Base-by-base conservation (phyloP, 495 filamentous ascomycete genomes). In the Xylaria cubensis region DNA sequence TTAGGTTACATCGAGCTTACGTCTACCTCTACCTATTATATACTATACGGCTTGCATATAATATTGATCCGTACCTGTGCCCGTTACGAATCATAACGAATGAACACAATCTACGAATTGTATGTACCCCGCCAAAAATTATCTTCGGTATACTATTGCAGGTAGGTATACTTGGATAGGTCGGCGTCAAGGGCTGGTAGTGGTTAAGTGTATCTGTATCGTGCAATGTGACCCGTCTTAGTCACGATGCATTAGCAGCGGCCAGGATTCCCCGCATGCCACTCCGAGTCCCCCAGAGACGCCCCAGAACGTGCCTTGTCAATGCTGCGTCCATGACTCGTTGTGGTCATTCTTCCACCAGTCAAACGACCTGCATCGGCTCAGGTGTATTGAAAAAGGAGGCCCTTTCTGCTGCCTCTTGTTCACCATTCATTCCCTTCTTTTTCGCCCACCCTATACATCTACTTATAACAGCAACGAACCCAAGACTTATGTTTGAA, bases 241-340 rank as follows among this genome's bases (percentile, higher is more conserved):
- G 65, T 56, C 65, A 67, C 50, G 48, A 56, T 67, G 65, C 50
- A 56, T 55, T 26, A 67, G 36, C 42, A 67, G 48, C 50, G 48
- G 46, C 24, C 64, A 67, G 64, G 63, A 50, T 19, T 67, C 65
- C 65, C 65, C 65, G 65, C 65, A 56, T 42, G 32, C 29, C 64
- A 51, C 44, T 50, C 1, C 44, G 21, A 9, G 12, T 4, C 17
- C 17, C 17, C 42, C 24, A 53, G 39, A 51, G 64, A 36, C 15
- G 26, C 24, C 63, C 4, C 2, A 39, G 36, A 39, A 39, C 36
- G 42, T 12, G 7, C 10, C 21, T 0, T 42, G 3, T 3, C 13
- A 9, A n/a, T 24, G 17, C 34, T 10, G 17, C 21, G 8, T 42
- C 42, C 19, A 50, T 15, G 44, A 36, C n/a, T 34, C 32, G 29